Evolutionary conservation across 192 early-diverging fungal genomes (phyloP), one percentile per base, ranked within the genome.

Genomic region (Paraglomus occultum): DNA sequence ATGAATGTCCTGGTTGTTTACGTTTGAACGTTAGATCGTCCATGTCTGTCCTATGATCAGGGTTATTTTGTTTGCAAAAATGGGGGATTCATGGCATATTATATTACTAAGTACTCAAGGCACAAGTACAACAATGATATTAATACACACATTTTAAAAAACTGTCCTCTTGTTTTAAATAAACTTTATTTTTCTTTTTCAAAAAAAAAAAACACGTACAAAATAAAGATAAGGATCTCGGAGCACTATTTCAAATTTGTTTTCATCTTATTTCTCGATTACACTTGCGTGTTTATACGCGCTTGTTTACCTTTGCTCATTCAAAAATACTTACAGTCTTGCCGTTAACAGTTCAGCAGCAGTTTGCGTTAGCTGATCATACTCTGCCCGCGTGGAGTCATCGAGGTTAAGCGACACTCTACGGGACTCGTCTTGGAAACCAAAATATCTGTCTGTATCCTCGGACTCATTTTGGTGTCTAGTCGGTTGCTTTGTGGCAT

Each of bases 11-110:
- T 6, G 50, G 43, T 12, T 52, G 6, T 47, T 68, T 68, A 38
- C 66, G 66, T 46, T 68, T 68, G 45, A 68, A 68, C 6, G 66
- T 68, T 46, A 68, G 54, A 20, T 68, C 52, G 17, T 68, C 66
- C n/a, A 55, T 42, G 38, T 23, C 10, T 20, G 9, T 57, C 11
- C 11, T 20, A 57, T 22, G 31, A 57, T 23, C n/a, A 57, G 31
- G 54, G 54, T 57, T 10, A 57, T 57, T 57, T 15, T 15, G 22
- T 10, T 20, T 22, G 31, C 31, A 20, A 57, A 57, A 57, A 57
- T 23, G 31, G 14, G n/a, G 10, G 54, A 52, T 40, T 40, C 31
- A 45, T 61, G 17, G 45, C 20, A 39, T 4, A 31, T 31, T 31
- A 39, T 4, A 31, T 31, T 31, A 31, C 31, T 31, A 31, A 31